Percentiles rank a stretch among this genome's conserved stretches.
Conservation (phyloP, 163 green algal species). For the Coccomyxa subellipsoidea region DNA sequence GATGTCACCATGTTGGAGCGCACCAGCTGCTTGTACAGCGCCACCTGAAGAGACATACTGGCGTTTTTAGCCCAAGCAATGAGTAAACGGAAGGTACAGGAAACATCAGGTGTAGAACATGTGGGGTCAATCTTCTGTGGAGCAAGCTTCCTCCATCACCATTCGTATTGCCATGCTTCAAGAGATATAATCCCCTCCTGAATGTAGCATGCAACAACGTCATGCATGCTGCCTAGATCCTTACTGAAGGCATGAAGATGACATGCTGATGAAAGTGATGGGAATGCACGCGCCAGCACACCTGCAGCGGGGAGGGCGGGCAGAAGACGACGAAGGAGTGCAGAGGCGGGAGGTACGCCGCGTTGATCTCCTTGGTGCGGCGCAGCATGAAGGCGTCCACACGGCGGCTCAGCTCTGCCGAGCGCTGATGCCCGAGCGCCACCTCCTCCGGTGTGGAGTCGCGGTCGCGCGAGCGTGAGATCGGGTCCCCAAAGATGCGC, state of each 20-base stretch:
- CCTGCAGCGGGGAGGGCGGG: slow-evolving; percentile 55
- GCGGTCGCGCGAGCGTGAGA: slow-evolving; percentile 59
- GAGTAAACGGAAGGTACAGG: no score
- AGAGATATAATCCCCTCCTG: no score
- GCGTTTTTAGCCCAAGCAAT: no score
- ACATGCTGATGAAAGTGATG: background rate
- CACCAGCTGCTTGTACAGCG: slow-evolving; percentile 40
- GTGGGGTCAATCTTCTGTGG: no score
- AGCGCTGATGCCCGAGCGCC: slow-evolving; percentile 55
- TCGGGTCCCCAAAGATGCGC: slow-evolving; percentile 63
- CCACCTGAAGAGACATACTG: slow-evolving; percentile 24
- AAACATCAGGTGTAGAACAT: no score
- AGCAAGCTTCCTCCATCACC: no score
- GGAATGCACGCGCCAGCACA: background rate
- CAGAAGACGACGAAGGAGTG: slow-evolving; percentile 74
- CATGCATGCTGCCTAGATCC: background rate
- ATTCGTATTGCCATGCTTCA: no score
- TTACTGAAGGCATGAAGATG: background rate
- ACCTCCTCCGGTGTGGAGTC: slow-evolving; percentile 53
- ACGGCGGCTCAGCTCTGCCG: slow-evolving; percentile 24
- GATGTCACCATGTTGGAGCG: slow-evolving; percentile 26
- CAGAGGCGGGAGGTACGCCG: slow-evolving; percentile 66
- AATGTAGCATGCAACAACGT: no score
- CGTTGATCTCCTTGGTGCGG: slow-evolving; percentile 65
- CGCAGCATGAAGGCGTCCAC: slow-evolving; percentile 64